Evolutionary conservation across 768 basidiomycete genomes (phyloP), one percentile per base, ranked within the genome.

Genomic region (Cyclocybe cylindracea): DNA sequence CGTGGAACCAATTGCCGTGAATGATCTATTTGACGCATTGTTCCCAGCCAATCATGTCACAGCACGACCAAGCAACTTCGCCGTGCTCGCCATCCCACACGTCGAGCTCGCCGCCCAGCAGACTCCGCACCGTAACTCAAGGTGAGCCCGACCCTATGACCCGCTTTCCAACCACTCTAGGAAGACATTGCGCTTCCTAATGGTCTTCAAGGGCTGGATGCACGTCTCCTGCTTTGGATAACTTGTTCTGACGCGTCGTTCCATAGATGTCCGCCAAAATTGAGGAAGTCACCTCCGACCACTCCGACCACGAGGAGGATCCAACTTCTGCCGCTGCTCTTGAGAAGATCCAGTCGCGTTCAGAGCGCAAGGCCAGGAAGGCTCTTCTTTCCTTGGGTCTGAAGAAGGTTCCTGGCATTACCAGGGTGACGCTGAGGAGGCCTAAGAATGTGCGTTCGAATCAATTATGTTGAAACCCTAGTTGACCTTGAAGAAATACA

Each of bases 321-420:
- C 91, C 90, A 44, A 89, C 87, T 51, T 91, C 89, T 42, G 81
- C 84, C 54, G 87, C 90, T 40, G 87, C 87, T 53, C 85, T 92
- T 55, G 91, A 95, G 62, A 95, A 97, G 74, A 89, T 95, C 60
- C 91, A 94, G 75, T 94, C 92, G 48, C 87, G 92, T 57, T 86
- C 94, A 35, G 94, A 98, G 74, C 87, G 94, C 62, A 97, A 96
- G 71, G 94, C 94, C 46, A 83, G 94, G 68, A 97, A 98, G 75
- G 94, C 94, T 11, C 84, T 98, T 47, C 80, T 94, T 58, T 78
- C 86, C 60, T 79, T 98, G 61, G 97, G 97, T 37, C 74, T 99
- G 71, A 97, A 97, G 77, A 88, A 85, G 72, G 89, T 99, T 50
- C 83, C 87, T 51, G 87, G 83, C 61, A 98, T 99, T 72, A 97